Conservation (phyloP, 140 eudicot species). For the Eryngium alpinum region DNA sequence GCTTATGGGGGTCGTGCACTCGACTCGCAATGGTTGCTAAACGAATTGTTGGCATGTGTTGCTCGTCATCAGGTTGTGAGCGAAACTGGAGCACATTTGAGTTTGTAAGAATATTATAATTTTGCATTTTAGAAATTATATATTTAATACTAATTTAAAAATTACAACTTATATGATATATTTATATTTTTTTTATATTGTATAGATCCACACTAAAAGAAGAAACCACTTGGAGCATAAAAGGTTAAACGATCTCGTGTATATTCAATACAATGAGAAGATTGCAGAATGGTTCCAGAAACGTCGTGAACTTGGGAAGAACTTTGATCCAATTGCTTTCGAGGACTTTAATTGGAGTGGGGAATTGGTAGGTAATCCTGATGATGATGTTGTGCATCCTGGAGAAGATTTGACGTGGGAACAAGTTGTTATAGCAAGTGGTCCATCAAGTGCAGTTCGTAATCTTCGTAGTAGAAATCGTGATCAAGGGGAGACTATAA, state of each 20-base stretch:
- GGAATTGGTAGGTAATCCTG: not conserved
- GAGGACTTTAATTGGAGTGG: conserved; percentile 3
- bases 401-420: not conserved
- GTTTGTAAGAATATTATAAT: not conserved
- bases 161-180: too few species aligned
- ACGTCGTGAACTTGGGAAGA: not conserved
- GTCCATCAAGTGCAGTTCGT: not conserved
- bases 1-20: not conserved
- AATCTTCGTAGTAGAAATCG: not conserved
- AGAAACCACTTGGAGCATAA: not conserved
- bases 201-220: not conserved
- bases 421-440: not conserved
- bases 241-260: not conserved
- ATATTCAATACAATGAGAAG: not conserved
- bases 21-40: not conserved
- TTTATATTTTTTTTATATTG: too few species aligned
- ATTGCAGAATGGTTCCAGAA: not conserved
- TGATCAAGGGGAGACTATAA: not conserved
- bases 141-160: too few species aligned
- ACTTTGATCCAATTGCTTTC: not conserved
- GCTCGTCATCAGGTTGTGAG: not conserved
- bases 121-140: too few species aligned
- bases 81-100: not conserved
- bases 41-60: not conserved
- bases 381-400: not conserved